These are phyloP conservation scores for Lactarius hatsudake DNA, from an alignment of 768 basidiomycete species.

Conservation along the genomic window DNA sequence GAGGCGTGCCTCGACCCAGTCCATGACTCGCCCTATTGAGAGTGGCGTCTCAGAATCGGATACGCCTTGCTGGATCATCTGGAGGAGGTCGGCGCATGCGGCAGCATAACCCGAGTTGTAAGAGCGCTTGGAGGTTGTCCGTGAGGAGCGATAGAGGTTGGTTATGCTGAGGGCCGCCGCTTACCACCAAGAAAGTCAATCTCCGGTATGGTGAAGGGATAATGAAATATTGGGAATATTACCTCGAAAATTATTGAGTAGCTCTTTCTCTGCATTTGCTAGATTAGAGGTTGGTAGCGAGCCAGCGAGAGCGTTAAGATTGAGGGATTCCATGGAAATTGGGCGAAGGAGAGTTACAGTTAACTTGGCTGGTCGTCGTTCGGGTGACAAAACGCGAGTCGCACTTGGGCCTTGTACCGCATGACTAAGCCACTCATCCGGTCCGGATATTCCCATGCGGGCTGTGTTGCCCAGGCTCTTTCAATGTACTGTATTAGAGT, in stretches of 20 bases:
- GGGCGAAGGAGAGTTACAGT: neutral
- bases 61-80: slow-evolving; percentile 81
- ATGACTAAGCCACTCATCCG: slow-evolving; percentile 11
- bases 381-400: slow-evolving; percentile 12
- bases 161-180: slow-evolving; percentile 84
- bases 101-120: slow-evolving; percentile 79
- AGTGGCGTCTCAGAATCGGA: slow-evolving; percentile 48
- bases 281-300: slow-evolving; percentile 67
- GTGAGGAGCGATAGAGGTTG: slow-evolving; percentile 77
- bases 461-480: too few relatives aligned
- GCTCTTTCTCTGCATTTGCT: slow-evolving; percentile 78
- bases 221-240: neutral
- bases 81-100: slow-evolving; percentile 76
- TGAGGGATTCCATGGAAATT: slow-evolving; percentile 64
- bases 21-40: slow-evolving; percentile 76
- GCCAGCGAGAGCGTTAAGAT: slow-evolving; percentile 73
- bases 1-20: slow-evolving; percentile 79
- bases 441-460: neutral
- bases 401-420: neutral
- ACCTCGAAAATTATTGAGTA: slow-evolving; percentile 83
- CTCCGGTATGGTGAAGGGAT: slow-evolving; percentile 26
- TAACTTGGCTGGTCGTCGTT: slow-evolving; percentile 14
- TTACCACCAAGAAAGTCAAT: slow-evolving; percentile 34
- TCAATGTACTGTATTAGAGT: neutral
- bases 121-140: slow-evolving; percentile 71